phyloP scores from a whole-genome alignment of 1,284 basidiomycete species.

The Ganoderma resinaceum region DNA sequence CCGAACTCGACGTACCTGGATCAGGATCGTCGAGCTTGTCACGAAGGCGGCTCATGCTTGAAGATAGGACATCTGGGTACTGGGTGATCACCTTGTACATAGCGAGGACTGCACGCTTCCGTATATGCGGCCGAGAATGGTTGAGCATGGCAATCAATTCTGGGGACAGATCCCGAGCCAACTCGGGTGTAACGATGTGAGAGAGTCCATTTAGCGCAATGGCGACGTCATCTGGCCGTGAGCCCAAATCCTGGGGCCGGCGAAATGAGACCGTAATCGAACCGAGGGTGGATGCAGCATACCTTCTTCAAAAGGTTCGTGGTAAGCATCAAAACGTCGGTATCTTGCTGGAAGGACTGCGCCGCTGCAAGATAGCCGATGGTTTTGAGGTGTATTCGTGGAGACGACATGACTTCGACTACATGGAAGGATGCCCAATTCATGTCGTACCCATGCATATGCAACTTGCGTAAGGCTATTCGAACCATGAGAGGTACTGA shows the following conservation, averaged over 20 bases:
- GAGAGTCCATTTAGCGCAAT: slow-evolving; percentile 89
- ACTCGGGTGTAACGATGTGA: slow-evolving; percentile 87
- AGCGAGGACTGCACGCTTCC: slow-evolving; percentile 89
- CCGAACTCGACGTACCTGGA: slow-evolving; percentile 54
- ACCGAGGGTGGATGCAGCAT: slow-evolving; percentile 32
- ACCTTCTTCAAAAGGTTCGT: slow-evolving; percentile 99
- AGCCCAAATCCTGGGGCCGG: slow-evolving; percentile 77
- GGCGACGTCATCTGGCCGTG: slow-evolving; percentile 78
- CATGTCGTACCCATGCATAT: slow-evolving; percentile 94
- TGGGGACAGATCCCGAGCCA: slow-evolving; percentile 88
- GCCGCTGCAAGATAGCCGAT: slow-evolving; percentile 96
- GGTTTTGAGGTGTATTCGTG: slow-evolving; percentile 90
- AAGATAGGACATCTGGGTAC: slow-evolving; percentile 78
- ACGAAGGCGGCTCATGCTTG: slow-evolving; percentile 75
- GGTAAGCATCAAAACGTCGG: slow-evolving; percentile 97
- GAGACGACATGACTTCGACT: slow-evolving; percentile 97
- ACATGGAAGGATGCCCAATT: slow-evolving; percentile 93
- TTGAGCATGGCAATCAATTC: slow-evolving; percentile 91
- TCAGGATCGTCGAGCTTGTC: slow-evolving; percentile 92
- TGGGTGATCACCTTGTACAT: slow-evolving; percentile 81
- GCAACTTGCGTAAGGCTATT: slow-evolving; percentile 60
- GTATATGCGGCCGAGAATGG: slow-evolving; percentile 88
- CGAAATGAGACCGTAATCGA: neutral
- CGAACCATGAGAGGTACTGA: neutral
- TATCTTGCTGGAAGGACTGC: slow-evolving; percentile 93